Conservation (phyloP, 495 filamentous ascomycete genomes). For the Usnea hakonensis region DNA sequence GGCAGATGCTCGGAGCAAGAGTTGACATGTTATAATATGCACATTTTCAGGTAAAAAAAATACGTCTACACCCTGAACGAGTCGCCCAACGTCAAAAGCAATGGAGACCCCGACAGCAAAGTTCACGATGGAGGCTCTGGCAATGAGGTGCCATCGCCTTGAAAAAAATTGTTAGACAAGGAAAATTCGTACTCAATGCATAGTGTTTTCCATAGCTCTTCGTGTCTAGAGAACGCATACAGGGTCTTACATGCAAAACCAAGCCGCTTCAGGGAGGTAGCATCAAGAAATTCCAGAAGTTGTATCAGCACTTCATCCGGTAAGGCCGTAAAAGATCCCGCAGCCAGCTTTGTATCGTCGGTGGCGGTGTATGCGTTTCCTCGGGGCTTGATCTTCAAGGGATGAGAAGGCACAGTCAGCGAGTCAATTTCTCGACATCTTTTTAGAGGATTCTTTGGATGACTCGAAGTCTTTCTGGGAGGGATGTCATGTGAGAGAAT, state of each 20-base stretch:
- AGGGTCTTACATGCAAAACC: slow-evolving; percentile 83
- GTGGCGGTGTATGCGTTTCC: slow-evolving; percentile 72
- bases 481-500: neutral
- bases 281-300: slow-evolving; percentile 68
- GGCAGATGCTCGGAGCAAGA: neutral
- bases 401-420: slow-evolving; percentile 60
- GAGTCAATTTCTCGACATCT: neutral
- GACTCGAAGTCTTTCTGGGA: neutral
- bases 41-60: neutral
- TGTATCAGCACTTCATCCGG: slow-evolving; percentile 78
- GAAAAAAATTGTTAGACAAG: slow-evolving; percentile 9
- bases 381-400: slow-evolving; percentile 75
- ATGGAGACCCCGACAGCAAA: neutral
- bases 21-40: neutral
- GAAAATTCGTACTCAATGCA: slow-evolving; percentile 69
- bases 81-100: neutral
- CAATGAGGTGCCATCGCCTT: neutral
- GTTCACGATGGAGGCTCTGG: neutral
- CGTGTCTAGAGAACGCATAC: slow-evolving; percentile 75
- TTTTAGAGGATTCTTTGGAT: neutral
- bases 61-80: neutral
- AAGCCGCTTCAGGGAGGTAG: slow-evolving; percentile 50
- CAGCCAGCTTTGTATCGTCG: slow-evolving; percentile 54
- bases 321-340: slow-evolving; percentile 55
- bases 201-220: slow-evolving; percentile 85